phyloP scores from a whole-genome alignment of 805 yeast species.

The Sungouiozyma ichnusensis region DNA sequence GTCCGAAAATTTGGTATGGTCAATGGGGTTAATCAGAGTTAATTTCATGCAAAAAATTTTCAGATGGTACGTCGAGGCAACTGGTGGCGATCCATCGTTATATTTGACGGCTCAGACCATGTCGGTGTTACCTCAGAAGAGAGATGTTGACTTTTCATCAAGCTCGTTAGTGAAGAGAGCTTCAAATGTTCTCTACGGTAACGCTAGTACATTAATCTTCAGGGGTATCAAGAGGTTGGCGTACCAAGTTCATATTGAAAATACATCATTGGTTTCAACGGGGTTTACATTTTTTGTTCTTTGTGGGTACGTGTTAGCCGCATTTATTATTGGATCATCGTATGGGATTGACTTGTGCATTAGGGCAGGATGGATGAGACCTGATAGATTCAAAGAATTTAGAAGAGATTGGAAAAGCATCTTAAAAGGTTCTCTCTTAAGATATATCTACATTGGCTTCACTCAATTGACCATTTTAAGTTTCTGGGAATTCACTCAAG shows the following conservation, averaged over 20 bases:
- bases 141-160: slow-evolving; percentile 23
- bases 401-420: slow-evolving; percentile 47
- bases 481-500: slow-evolving; percentile 73
- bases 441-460: slow-evolving; percentile 76
- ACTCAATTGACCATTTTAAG: slow-evolving; percentile 70
- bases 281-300: slow-evolving; percentile 79
- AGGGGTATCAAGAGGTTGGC: slow-evolving; percentile 86
- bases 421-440: slow-evolving; percentile 66
- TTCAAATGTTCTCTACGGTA: slow-evolving; percentile 37
- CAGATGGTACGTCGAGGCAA: slow-evolving; percentile 77
- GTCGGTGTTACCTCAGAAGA: slow-evolving; percentile 60
- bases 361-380: slow-evolving; percentile 39
- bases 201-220: slow-evolving; percentile 50
- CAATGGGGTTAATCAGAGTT: slow-evolving; percentile 80
- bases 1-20: slow-evolving; percentile 91
- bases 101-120: slow-evolving; percentile 52
- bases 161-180: slow-evolving; percentile 30
- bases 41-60: slow-evolving; percentile 76
- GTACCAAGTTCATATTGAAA: slow-evolving; percentile 65
- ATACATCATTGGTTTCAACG: slow-evolving; percentile 71
- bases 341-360: slow-evolving; percentile 38
- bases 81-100: slow-evolving; percentile 80
- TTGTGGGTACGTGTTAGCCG: slow-evolving; percentile 66
- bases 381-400: slow-evolving; percentile 38
- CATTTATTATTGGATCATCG: slow-evolving; percentile 46